These are phyloP conservation scores for Helicostylum pulchrum DNA, from an alignment of 192 early-diverging fungal species.

Conservation along the genomic window DNA sequence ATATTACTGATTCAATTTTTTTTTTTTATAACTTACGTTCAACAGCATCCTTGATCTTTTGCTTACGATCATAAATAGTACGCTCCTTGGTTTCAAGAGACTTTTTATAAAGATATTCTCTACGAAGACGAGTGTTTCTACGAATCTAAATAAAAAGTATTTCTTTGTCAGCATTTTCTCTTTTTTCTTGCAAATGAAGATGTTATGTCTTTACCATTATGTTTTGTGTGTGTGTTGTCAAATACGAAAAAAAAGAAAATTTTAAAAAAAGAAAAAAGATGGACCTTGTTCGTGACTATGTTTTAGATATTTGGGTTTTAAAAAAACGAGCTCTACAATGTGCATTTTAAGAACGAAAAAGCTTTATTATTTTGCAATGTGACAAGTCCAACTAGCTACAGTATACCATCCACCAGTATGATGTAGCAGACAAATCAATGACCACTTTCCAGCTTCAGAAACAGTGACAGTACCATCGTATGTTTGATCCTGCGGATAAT, in stretches of 20 bases:
- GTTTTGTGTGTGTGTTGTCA: background rate
- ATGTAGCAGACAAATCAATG: conserved; percentile 30
- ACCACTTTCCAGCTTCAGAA: conserved; percentile 32
- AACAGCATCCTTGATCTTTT: conserved; percentile 89
- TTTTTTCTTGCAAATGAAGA: background rate
- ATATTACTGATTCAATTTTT: background rate
- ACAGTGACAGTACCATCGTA: conserved; percentile 25
- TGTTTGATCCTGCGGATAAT: conserved; percentile 27
- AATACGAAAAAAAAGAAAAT: background rate
- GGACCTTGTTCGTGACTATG: no score
- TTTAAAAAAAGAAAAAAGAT: no score
- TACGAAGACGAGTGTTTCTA: conserved; percentile 79
- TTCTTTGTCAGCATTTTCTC: background rate
- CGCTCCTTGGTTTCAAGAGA: conserved; percentile 91
- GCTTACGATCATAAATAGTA: conserved; percentile 91
- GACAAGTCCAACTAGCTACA: conserved; percentile 34
- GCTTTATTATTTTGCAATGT: background rate
- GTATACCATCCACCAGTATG: conserved; percentile 29
- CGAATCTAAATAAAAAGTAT: conserved; percentile 55
- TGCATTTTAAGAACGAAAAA: no score
- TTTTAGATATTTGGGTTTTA: no score
- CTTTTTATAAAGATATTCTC: conserved; percentile 98
- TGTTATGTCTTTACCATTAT: background rate
- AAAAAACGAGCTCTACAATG: no score
- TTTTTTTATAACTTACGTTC: conserved; percentile 57